Evolutionary conservation across 352 stramenopile genomes (phyloP), one percentile per base, ranked within the genome.

Genomic region (Pythium grandisporangium): DNA sequence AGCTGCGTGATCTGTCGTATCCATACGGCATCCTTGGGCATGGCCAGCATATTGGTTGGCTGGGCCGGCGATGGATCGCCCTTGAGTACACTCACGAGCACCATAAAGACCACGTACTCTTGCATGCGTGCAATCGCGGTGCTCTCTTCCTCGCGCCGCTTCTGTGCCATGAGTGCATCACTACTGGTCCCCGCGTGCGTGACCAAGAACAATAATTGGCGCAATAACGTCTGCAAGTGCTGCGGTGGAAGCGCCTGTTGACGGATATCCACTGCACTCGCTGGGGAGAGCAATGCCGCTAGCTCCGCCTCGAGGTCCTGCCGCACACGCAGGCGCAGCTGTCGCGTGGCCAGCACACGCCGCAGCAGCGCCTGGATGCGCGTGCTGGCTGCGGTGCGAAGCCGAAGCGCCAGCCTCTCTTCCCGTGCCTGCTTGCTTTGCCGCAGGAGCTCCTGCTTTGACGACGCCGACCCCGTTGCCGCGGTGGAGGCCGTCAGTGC

Each of bases 151-250:
- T 8, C 36, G 10, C 37, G 6, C 3, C 41, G 21, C 13, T 43
- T 14, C 43, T 36, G n/a, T 25, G 30, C 2, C 53, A 34, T 2
- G 37, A 55, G 23, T 4, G 56, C 53, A 20, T n/a, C n/a, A n/a
- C n/a, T n/a, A n/a, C n/a, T n/a, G n/a, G n/a, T n/a, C n/a, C n/a
- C n/a, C n/a, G n/a, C n/a, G n/a, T n/a, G n/a, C n/a, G n/a, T n/a
- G n/a, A n/a, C n/a, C n/a, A n/a, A n/a, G n/a, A 81, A 69, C 16
- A 81, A 51, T 45, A 81, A 83, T 20, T 71, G 54, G 10, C 63
- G 45, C 21, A 86, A 11, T 6, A 74, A 55, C 4, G 24, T 5
- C 41, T 61, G 41, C 2, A 83, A 30, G 14, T 56, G 32, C 4
- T 17, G 5, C 0, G 47, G 67, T 13, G 65, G 37, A 23, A 77